Percentiles rank a stretch among this genome's conserved stretches.
These are phyloP conservation scores for Diaporthe humulicola DNA, from an alignment of 2,329 filamentous ascomycete species.

Conservation along the genomic window DNA sequence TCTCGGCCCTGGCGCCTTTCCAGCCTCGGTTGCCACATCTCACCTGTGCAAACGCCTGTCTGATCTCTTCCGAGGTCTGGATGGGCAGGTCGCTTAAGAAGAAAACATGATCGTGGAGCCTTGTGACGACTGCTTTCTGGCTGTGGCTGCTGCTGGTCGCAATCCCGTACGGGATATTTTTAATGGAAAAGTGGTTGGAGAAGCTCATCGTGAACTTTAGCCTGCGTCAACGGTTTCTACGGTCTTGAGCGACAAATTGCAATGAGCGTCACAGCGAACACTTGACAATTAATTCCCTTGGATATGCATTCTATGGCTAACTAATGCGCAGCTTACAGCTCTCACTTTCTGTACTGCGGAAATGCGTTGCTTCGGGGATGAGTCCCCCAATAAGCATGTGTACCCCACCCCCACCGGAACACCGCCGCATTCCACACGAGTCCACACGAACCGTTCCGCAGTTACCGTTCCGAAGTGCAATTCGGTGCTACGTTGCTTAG, in stretches of 20 bases:
- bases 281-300: not conserved
- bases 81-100: conserved; percentile 61
- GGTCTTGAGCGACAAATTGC: not conserved
- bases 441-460: conserved; percentile 17
- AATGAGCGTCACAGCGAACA: not conserved
- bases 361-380: not conserved
- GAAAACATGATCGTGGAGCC: conserved; percentile 63
- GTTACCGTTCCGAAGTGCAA: not conserved
- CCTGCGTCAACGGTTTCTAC: not conserved
- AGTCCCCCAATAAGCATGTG: not conserved
- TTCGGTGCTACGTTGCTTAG: not conserved
- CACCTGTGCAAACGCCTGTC: conserved; percentile 65
- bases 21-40: conserved; percentile 51
- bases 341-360: not conserved
- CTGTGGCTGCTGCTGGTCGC: conserved; percentile 56
- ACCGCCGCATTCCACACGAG: not conserved
- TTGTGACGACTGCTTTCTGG: conserved; percentile 61
- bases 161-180: conserved; percentile 68
- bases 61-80: conserved; percentile 49
- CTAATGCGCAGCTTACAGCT: not conserved
- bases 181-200: conserved; percentile 61
- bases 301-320: not conserved
- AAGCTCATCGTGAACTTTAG: conserved; percentile 36
- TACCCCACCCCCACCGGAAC: conserved; percentile 29
- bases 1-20: conserved; percentile 51